Evolutionary conservation across 352 stramenopile genomes (phyloP).

Genomic region (Thraustotheca clavata): DNA sequence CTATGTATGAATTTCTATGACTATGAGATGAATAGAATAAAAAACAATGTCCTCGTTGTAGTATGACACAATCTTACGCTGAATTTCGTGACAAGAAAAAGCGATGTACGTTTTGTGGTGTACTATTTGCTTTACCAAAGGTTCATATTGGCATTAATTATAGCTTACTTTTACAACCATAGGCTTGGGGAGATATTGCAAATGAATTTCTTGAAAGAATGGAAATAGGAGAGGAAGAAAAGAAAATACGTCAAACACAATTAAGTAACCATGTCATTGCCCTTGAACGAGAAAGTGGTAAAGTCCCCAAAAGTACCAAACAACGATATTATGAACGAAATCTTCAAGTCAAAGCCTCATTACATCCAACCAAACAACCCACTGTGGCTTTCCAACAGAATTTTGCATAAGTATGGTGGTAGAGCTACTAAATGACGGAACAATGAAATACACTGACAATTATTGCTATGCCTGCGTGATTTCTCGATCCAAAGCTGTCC

Average conservation of each 20-base stretch:
- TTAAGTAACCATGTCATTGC: constrained; percentile 38
- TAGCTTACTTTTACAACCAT: constrained; percentile 15
- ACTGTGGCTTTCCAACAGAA: not conserved
- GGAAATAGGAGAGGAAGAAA: constrained; percentile 31
- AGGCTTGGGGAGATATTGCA: constrained; percentile 70
- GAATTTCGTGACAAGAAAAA: constrained; percentile 86
- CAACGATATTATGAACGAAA: constrained; percentile 63
- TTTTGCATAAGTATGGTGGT: not conserved
- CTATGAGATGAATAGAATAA: constrained; percentile 41
- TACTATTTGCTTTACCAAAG: constrained; percentile 51
- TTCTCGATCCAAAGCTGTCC: constrained; percentile 60
- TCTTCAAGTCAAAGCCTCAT: constrained; percentile 45
- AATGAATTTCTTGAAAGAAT: constrained; percentile 55
- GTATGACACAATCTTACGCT: constrained; percentile 60
- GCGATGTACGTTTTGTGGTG: constrained; percentile 64
- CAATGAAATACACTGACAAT: not conserved
- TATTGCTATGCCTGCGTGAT: constrained; percentile 18
- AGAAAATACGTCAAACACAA: constrained; percentile 40
- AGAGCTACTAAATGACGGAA: not conserved
- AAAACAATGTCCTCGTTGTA: constrained; percentile 64
- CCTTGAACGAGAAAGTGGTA: constrained; percentile 28
- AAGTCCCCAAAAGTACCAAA: constrained; percentile 38
- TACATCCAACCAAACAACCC: constrained; percentile 31
- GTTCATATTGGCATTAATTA: too few relatives aligned
- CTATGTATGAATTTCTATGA: not conserved